These are phyloP conservation scores for Emericellopsis atlantica DNA, from an alignment of 2,329 filamentous ascomycete genomes.

Conservation along the genomic window DNA sequence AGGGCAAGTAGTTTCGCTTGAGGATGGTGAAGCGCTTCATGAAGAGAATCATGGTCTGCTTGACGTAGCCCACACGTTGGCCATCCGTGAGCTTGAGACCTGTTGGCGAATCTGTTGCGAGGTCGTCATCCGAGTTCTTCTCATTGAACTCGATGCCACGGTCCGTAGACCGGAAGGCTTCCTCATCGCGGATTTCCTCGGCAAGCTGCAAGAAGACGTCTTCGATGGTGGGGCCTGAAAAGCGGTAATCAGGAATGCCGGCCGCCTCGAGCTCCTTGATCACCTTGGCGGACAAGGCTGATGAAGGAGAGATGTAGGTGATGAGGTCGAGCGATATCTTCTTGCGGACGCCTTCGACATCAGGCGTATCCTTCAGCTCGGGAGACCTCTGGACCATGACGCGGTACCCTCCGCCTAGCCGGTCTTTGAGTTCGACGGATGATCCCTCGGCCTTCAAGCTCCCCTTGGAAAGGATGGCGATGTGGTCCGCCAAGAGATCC, in stretches of 20 bases:
- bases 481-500: slow-evolving; percentile 77
- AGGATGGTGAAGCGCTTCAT: slow-evolving; percentile 67
- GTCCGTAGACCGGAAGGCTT: slow-evolving; percentile 12
- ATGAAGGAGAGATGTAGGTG: slow-evolving; percentile 60
- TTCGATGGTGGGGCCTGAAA: slow-evolving; percentile 82
- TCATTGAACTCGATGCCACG: slow-evolving; percentile 9
- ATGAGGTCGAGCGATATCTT: slow-evolving; percentile 56
- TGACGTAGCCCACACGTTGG: slow-evolving; percentile 51
- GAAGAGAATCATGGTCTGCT: slow-evolving; percentile 65
- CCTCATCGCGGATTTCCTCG: slow-evolving; percentile 57
- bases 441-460: slow-evolving; percentile 71
- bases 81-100: slow-evolving; percentile 53
- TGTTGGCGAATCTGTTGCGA: slow-evolving; percentile 7
- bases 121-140: slow-evolving; percentile 9
- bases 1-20: slow-evolving; percentile 66
- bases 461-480: slow-evolving; percentile 78
- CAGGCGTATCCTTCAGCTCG: slow-evolving; percentile 29
- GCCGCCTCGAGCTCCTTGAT: slow-evolving; percentile 55
- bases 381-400: slow-evolving; percentile 58
- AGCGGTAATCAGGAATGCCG: slow-evolving; percentile 65
- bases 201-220: slow-evolving; percentile 83
- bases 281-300: slow-evolving; percentile 56
- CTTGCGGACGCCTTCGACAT: slow-evolving; percentile 42
- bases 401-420: slow-evolving; percentile 71
- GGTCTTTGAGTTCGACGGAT: slow-evolving; percentile 74